Conservation (phyloP, 2,329 filamentous ascomycete genomes). For the Alternaria dauci region DNA sequence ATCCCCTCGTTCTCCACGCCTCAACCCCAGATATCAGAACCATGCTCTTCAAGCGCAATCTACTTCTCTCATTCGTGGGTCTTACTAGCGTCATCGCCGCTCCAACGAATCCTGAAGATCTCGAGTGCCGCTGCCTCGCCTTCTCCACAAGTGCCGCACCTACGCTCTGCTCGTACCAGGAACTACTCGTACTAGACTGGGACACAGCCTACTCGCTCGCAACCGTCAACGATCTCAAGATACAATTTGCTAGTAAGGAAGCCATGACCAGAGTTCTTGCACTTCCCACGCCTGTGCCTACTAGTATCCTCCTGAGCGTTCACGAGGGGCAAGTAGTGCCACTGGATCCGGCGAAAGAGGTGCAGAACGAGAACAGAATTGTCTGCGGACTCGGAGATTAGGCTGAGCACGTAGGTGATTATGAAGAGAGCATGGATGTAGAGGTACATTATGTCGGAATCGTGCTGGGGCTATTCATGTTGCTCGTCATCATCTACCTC, state of each 20-base stretch:
- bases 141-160: constrained; percentile 31
- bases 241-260: constrained; percentile 34
- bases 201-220: constrained; percentile 33
- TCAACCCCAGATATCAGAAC: background rate
- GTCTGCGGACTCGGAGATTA: constrained; percentile 38
- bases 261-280: constrained; percentile 33
- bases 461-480: constrained; percentile 29
- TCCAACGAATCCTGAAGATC: constrained; percentile 28
- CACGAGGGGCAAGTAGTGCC: constrained; percentile 21
- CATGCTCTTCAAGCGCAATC: constrained; percentile 12
- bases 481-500: constrained; percentile 27
- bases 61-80: constrained; percentile 14
- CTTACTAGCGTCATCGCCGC: constrained; percentile 19
- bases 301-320: constrained; percentile 24
- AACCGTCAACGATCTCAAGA: constrained; percentile 29
- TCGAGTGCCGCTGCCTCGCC: constrained; percentile 39
- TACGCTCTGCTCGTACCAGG: constrained; percentile 31
- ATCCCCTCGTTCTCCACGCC: background rate
- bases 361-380: constrained; percentile 29
- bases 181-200: constrained; percentile 35
- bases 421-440: constrained; percentile 4
- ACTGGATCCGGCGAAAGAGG: constrained; percentile 11
- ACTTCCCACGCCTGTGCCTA: constrained; percentile 28
- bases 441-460: constrained; percentile 28
- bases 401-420: constrained; percentile 21